Conservation (phyloP, 1,284 basidiomycete genomes). For the Farysia itapuensis region DNA sequence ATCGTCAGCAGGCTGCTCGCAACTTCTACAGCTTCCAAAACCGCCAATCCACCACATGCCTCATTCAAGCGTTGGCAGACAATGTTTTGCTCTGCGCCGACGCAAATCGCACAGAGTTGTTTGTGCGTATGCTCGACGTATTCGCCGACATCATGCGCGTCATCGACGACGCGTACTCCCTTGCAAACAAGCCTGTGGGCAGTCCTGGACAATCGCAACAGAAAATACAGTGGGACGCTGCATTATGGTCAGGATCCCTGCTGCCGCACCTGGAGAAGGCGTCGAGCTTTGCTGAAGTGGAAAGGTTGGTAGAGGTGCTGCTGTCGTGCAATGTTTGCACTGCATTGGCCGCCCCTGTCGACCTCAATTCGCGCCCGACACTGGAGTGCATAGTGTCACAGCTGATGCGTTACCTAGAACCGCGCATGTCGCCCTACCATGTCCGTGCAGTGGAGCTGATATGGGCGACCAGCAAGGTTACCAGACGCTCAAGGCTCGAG, state of each 20-base stretch:
- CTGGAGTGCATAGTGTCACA: conserved; percentile 56
- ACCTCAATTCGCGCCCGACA: conserved; percentile 14
- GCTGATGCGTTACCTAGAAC: conserved; percentile 75
- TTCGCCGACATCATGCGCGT: conserved; percentile 34
- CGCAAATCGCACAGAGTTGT: conserved; percentile 7
- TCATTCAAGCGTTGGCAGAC: conserved; percentile 15
- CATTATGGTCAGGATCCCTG: conserved; percentile 10
- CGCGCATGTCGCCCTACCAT: conserved; percentile 73
- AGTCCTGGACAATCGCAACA: conserved; percentile 6
- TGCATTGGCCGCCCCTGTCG: conserved; percentile 15
- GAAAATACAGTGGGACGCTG: conserved; percentile 23
- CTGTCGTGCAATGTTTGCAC: conserved; percentile 40
- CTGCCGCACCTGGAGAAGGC: conserved; percentile 14
- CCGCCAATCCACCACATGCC: conserved; percentile 6
- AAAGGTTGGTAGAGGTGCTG: conserved; percentile 35
- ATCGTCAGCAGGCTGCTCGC: conserved; percentile 32
- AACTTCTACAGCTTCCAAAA: conserved; percentile 33
- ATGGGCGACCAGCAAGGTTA: conserved; percentile 65
- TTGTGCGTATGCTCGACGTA: conserved; percentile 29
- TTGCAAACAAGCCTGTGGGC: too few relatives aligned
- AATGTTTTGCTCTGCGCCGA: neutral
- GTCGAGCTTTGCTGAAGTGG: conserved; percentile 30
- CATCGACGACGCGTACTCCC: too few relatives aligned
- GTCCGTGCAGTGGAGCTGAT: conserved; percentile 79
- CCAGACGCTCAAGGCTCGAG: conserved; percentile 20